Base-by-base conservation (phyloP, 176 grass and related monocot species). In the Poa annua region DNA sequence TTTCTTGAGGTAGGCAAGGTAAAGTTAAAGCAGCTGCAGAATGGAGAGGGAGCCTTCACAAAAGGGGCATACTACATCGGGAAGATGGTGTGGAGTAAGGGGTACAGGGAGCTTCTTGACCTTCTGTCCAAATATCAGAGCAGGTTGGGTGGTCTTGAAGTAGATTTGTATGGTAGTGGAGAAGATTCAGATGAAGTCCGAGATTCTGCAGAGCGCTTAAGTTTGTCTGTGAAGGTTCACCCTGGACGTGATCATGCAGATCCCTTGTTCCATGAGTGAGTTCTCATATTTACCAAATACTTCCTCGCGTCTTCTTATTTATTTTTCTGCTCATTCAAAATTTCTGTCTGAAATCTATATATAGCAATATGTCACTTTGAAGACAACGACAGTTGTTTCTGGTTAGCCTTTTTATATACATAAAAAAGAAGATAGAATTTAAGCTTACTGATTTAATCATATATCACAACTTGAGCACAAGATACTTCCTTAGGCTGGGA, bases 71-170 rank as follows among this genome's bases (percentile, higher is more conserved):
- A 98, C 83, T 95, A 98, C 54, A 95, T 98, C 25, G 96, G 96
- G 57, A 98, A 98, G 82, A 98, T 98, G 96, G 87, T 98, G 16
- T 98, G 96, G 96, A 87, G 85, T 87, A 98, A 98, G 73, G 96
- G 96, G 75, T 98, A 98, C 61, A 93, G 77, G 48, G 96, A 98
- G 84, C 90, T 98, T 72, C 85, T 98, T 20, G 77, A 95, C 62
- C 80, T 98, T 26, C 80, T 98, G n/a, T 89, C 86, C 39, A 91
- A 93, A 69, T 80, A 98, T 85, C 89, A 95, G 84, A 88, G 80
- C 53, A 83, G 93, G 63, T 86, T 98, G 81, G n/a, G 77, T 72
- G 80, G 62, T 72, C 81, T 98, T 62, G 83, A 93, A 84, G 80
- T 98, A 64, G 96, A 95, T 90, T 76, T 98, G 65, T 98, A 91